Base-by-base conservation (phyloP, 2,329 filamentous ascomycete species). In the Geosmithia putterillii region DNA sequence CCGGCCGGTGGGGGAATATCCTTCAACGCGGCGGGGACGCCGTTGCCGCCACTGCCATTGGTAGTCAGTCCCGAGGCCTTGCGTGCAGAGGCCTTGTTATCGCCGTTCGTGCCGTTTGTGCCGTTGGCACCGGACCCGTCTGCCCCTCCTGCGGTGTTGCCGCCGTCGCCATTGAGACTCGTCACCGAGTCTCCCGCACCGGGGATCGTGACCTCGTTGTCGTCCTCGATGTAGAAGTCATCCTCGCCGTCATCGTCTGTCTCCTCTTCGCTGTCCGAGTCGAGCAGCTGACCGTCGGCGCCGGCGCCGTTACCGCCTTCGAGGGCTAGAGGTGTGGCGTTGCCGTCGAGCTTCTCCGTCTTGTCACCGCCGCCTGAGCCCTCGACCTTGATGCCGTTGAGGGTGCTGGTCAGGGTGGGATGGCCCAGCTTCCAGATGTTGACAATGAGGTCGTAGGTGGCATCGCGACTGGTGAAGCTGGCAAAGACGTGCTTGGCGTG, bases 391-490 rank as follows among this genome's bases (percentile, higher is more conserved):
- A 94, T 86, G 3, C 92, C 90, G 49, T 95, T 95, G 3, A 95
- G 69, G 4, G 87, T 94, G 57, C 88, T 95, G 60, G 87, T 86
- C 23, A 98, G 66, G 44, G 87, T 86, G 2, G 92, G 90, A 58
- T 98, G 92, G 15, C 86, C 92, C 23, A 95, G 83, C 60, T 95
- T 95, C 92, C 92, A 98, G 46, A 98, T 96, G 46, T 94, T 94
- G 51, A 98, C 84, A 57, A 98, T 89, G 39, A 98, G 69, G 57
- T 98, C 94, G 57, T 96, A 98, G 0, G 94, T 96, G 3, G 89
- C 87, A 62, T 98, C 92, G 58, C 92, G 76, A 55, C 87, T 92
- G 5, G 95, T 82, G 51, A 98, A 86, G 63, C 89, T 95, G 44
- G 92, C 89, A 63, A 98, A 98, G 1, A 94, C 81, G 56, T 98